These are phyloP conservation scores for Suillus occidentalis DNA, from an alignment of 768 basidiomycete genomes.

Conservation along the genomic window DNA sequence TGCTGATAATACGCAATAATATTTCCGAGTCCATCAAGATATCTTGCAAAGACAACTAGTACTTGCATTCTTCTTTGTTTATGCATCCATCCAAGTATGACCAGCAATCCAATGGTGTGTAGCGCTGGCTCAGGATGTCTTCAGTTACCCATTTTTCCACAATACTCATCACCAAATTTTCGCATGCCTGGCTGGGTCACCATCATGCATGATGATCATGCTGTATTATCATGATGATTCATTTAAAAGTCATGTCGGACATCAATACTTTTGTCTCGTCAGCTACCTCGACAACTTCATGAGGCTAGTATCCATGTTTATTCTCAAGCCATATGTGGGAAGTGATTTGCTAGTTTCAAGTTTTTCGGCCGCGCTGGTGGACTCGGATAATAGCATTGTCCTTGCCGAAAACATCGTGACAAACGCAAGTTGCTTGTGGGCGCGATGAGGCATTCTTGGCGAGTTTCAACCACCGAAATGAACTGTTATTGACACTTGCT, in stretches of 20 bases:
- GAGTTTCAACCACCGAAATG: slow-evolving; percentile 5
- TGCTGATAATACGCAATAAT: background rate
- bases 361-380: background rate
- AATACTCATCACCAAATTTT: background rate
- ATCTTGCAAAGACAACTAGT: background rate
- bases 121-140: background rate
- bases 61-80: background rate
- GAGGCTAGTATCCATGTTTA: background rate
- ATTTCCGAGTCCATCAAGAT: too few species aligned
- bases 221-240: background rate
- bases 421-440: slow-evolving; percentile 3
- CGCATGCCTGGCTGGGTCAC: background rate
- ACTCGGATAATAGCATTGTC: background rate
- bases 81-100: background rate
- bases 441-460: background rate
- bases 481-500: background rate
- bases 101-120: background rate
- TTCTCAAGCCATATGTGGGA: background rate
- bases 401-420: slow-evolving; percentile 3
- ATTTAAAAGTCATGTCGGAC: background rate
- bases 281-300: background rate
- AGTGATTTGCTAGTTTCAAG: background rate
- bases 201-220: background rate
- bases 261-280: background rate
- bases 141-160: background rate